Conservation (phyloP, 2,329 filamentous ascomycete species). For the Neofusicoccum umdonicola region DNA sequence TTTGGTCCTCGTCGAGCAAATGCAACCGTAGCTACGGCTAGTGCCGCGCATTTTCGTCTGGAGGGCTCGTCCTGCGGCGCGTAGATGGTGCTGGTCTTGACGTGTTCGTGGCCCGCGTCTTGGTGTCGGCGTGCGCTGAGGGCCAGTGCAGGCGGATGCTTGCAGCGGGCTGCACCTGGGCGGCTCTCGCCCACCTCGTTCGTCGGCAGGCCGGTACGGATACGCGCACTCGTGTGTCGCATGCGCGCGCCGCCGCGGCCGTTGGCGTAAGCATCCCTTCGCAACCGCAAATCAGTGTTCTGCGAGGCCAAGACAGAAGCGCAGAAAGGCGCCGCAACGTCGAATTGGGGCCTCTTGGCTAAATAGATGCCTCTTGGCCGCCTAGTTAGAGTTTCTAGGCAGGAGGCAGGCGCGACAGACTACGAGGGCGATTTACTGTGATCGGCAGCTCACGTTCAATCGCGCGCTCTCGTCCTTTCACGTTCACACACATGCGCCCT, state of each 20-base stretch:
- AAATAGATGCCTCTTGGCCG: constrained; percentile 3
- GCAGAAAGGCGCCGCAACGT: neutral
- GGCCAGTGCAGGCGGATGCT: neutral
- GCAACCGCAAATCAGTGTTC: neutral
- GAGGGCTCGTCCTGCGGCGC: neutral
- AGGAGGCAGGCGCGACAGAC: neutral
- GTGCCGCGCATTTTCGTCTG: neutral
- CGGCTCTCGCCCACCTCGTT: neutral
- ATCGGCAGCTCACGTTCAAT: neutral
- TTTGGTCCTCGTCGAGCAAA: neutral
- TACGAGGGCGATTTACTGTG: neutral
- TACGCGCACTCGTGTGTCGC: constrained; percentile 4
- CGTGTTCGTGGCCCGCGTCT: neutral
- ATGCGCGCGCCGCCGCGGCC: too few relatives aligned
- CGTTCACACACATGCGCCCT: neutral
- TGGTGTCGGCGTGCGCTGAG: neutral
- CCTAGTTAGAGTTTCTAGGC: constrained; percentile 1
- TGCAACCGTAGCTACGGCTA: constrained; percentile 2
- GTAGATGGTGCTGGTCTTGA: neutral
- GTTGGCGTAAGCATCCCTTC: neutral
- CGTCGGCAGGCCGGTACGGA: neutral
- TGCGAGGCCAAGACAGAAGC: neutral
- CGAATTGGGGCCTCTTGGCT: neutral
- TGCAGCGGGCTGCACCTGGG: neutral
- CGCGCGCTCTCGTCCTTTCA: neutral